Conservation (phyloP, 1,284 basidiomycete genomes). For the Puccinia novopanici region DNA sequence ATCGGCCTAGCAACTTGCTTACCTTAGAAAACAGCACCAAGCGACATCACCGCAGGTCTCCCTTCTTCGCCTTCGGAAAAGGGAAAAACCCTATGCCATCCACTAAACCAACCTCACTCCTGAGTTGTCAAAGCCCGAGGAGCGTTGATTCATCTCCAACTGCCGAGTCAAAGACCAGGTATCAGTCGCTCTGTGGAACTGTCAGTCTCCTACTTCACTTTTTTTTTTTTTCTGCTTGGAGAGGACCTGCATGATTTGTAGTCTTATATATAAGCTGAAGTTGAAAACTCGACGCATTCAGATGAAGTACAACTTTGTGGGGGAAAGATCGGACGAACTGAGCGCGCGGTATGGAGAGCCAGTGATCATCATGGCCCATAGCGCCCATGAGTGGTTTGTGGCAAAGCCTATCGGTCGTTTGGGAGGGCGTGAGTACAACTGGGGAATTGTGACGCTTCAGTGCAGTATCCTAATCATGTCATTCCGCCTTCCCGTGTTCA, state of each 20-base stretch:
- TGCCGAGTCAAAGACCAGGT: not conserved
- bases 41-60: not conserved
- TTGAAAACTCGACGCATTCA: not conserved
- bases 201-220: constrained; percentile 6
- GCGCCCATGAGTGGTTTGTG: constrained; percentile 62
- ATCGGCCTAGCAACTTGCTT: not conserved
- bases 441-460: not conserved
- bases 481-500: not conserved
- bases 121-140: not conserved
- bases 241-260: not conserved
- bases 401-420: constrained; percentile 43
- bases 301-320: constrained; percentile 32
- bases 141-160: constrained; percentile 12
- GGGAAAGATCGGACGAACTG: constrained; percentile 41
- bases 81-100: not conserved
- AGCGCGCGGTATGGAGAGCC: constrained; percentile 28
- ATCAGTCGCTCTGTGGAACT: constrained; percentile 22
- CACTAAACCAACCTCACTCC: not conserved
- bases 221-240: not conserved
- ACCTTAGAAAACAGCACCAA: not conserved
- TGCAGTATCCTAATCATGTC: not conserved
- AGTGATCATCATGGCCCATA: constrained; percentile 65
- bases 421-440: constrained; percentile 37
- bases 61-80: not conserved
- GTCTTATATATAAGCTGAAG: not conserved